Base-by-base conservation (phyloP, 2,329 filamentous ascomycete species). In the Graphiopsis chlorocephala region DNA sequence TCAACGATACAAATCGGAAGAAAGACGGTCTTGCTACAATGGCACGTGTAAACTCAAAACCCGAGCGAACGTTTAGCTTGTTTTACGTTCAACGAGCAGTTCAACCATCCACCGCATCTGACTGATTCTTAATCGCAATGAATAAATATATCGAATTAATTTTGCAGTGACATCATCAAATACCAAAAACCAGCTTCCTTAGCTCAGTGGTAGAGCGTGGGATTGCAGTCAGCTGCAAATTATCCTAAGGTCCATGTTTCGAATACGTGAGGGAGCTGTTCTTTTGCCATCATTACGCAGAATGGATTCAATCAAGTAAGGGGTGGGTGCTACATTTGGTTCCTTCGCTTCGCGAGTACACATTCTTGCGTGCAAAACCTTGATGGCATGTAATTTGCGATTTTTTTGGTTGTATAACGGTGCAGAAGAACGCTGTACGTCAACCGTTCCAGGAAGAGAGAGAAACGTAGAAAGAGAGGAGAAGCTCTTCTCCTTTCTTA, bases 191-290 rank as follows among this genome's bases (percentile, higher is more conserved):
- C 23, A 26, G 55, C 55, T 58, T 58, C 55, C 42, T 58, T 58
- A 58, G 55, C 55, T 58, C 55, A 58, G 55, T 58, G 55, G 55
- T 58, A 58, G 55, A 58, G 55, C 55, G 55, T 58, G 55, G 55
- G 55, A 58, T 58, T 58, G 55, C 55, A 58, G 55, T 35, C 23
- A 45, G 28, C 17, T 58, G 55, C 35, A 45, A 58, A 35, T 26
- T 20, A 58, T 58, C 55, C 55, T 58, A 58, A 58, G 55, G 55
- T 58, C 55, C 55, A 35, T 58, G 55, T 58, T 58, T 58, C 55
- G 55, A 58, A 42, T 35, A 58, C 55, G 55, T 35, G 55, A 58
- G 55, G 55, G 26, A 58, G 55, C 55, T 58, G 42, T 45, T 42
- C 35, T 58, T 58, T 58, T 58, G 50, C 15, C 50, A 5, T 11